These are phyloP conservation scores for Tolypocladium ophioglossoides DNA, from an alignment of 2,329 filamentous ascomycete genomes.

Conservation along the genomic window DNA sequence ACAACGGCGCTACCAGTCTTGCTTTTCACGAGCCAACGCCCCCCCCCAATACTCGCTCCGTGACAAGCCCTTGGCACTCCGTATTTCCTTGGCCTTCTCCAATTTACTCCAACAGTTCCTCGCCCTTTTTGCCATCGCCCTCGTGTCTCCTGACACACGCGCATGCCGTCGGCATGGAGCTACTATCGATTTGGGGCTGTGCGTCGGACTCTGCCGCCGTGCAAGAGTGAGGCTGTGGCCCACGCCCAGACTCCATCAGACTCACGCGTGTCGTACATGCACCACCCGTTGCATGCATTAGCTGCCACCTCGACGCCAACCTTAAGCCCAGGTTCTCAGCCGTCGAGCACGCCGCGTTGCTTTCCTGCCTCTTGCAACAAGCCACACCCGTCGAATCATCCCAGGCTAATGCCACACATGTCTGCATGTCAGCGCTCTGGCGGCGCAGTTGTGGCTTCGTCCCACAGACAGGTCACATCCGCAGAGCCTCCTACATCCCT, in stretches of 20 bases:
- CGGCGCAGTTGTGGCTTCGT: not conserved
- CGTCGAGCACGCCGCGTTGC: not conserved
- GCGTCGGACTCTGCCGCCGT: not conserved
- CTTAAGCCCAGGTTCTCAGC: not conserved
- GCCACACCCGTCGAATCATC: not conserved
- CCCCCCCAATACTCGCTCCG: no score
- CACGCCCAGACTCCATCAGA: not conserved
- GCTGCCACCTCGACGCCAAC: not conserved
- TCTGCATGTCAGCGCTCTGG: not conserved
- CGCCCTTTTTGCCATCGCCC: not conserved
- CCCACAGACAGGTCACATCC: not conserved
- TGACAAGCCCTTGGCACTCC: not conserved
- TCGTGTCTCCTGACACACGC: not conserved
- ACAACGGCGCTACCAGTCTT: not conserved
- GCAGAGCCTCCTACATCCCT: not conserved
- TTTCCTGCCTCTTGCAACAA: no score
- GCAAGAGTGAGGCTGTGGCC: not conserved
- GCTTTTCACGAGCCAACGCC: not conserved
- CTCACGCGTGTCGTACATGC: not conserved
- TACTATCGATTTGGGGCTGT: constrained; percentile 1
- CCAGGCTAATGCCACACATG: not conserved
- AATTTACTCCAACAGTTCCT: not conserved
- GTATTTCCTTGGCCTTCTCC: not conserved
- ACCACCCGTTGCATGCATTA: not conserved
- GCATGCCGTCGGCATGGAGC: not conserved